Evolutionary conservation across 192 early-diverging fungal genomes (phyloP), one percentile per base, ranked within the genome.

Genomic region (Chytriomyces confervae): DNA sequence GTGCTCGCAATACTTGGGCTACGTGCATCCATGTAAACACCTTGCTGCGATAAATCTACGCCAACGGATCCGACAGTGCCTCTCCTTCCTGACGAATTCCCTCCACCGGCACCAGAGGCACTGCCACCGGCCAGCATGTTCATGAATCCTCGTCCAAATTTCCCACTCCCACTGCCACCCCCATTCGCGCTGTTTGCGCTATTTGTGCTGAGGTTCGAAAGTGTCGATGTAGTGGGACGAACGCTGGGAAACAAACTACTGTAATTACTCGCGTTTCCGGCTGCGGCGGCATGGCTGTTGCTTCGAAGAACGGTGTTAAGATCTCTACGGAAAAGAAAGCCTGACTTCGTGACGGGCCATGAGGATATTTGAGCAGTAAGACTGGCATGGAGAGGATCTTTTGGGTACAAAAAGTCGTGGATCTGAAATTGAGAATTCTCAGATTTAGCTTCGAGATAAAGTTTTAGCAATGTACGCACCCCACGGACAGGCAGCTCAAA

Each of bases 291-390:
- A 50, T 6, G 70, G 24, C 6, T 77, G 61, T 45, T 68, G 76
- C n/a, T 36, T 36, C 36, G 1, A 36, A 36, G 36, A 36, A 36
- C 36, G 4, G 36, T 36, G 36, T 36, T 36, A 36, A 85, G 46
- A 8, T 77, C 76, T 23, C 79, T 73, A 10, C 84, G 80, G 24
- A 85, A 75, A 5, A 85, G 48, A 61, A 80, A 71, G 10, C 84
- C 84, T 8, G 77, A 80, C 61, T 85, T 82, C 18, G 76, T 66
- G 2, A 85, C 75, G 5, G 84, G 84, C 81, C 84, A 82, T n/a
- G 48, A 29, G 6, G 74, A 64, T 10, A 76, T 76, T 66, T 76
- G 49, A 23, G 62, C 1, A 8, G 50, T 47, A 13, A 76, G 20
- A 16, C n/a, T 11, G 9, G 62, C 18, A n/a, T 66, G 74, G 13